These are phyloP conservation scores for Fibroporia radiculosa DNA, from an alignment of 768 basidiomycete species.

Conservation along the genomic window DNA sequence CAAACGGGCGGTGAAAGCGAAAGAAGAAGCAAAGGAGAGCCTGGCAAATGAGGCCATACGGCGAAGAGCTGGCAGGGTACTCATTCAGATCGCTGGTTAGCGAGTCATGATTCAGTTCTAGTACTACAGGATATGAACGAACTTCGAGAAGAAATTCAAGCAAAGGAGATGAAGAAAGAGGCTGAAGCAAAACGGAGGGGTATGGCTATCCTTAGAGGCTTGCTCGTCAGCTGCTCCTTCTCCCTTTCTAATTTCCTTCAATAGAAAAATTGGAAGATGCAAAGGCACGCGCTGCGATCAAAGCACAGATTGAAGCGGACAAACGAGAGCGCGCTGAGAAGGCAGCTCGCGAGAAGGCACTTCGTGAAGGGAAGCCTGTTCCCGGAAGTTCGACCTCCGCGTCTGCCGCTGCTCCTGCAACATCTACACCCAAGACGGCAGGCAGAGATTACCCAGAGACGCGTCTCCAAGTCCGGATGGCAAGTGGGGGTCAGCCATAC, in stretches of 20 bases:
- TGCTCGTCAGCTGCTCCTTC: not conserved
- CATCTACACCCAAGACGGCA: slow-evolving; percentile 30
- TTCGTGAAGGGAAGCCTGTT: slow-evolving; percentile 67
- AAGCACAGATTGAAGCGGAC: slow-evolving; percentile 92
- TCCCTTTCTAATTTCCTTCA: not conserved
- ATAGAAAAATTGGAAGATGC: slow-evolving; percentile 88
- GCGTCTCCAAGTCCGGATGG: slow-evolving; percentile 82
- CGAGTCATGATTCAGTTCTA: not conserved
- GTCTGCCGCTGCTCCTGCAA: slow-evolving; percentile 25
- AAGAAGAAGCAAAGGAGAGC: slow-evolving; percentile 64
- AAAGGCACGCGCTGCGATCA: slow-evolving; percentile 77
- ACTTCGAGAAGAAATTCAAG: slow-evolving; percentile 67
- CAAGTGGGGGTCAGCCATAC: slow-evolving; percentile 72
- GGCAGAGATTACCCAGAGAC: slow-evolving; percentile 84
- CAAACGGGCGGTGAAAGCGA: slow-evolving; percentile 69
- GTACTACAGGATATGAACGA: slow-evolving; percentile 53
- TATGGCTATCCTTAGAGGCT: slow-evolving; percentile 27
- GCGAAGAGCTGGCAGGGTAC: slow-evolving; percentile 77
- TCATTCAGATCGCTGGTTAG: slow-evolving; percentile 4
- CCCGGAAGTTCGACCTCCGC: slow-evolving; percentile 25
- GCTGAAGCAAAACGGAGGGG: slow-evolving; percentile 76
- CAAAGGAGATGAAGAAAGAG: slow-evolving; percentile 78
- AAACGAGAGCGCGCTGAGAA: slow-evolving; percentile 86
- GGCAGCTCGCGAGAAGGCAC: slow-evolving; percentile 82
- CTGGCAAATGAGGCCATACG: slow-evolving; percentile 72